phyloP scores from a whole-genome alignment of 1,284 basidiomycete species.

The Moniliella sp. region DNA sequence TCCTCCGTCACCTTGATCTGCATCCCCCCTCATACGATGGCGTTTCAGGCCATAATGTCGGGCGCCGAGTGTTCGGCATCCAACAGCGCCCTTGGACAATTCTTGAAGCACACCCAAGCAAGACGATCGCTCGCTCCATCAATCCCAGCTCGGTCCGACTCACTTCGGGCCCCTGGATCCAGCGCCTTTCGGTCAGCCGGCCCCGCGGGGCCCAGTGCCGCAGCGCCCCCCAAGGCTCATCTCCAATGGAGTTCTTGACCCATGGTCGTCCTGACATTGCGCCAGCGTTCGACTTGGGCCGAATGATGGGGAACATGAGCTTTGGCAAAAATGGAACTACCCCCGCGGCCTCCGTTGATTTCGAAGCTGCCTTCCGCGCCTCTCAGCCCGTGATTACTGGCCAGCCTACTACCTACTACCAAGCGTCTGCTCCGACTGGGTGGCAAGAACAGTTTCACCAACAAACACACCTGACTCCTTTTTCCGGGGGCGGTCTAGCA shows the following conservation, averaged over 20 bases:
- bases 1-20: too few species aligned
- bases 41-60: slow-evolving; percentile 47
- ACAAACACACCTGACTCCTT: too few species aligned
- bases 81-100: slow-evolving; percentile 70
- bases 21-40: too few species aligned
- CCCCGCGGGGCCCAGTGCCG: too few species aligned
- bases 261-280: too few species aligned
- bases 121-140: slow-evolving; percentile 62
- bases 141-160: too few species aligned
- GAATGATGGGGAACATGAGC: neutral
- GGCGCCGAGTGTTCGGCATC: slow-evolving; percentile 70
- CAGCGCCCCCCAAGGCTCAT: too few species aligned
- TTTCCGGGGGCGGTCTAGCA: slow-evolving; percentile 1
- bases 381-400: too few species aligned
- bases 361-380: neutral
- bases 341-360: neutral
- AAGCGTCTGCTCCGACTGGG: neutral
- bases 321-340: neutral
- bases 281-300: neutral
- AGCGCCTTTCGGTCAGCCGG: too few species aligned
- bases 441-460: slow-evolving; percentile 1
- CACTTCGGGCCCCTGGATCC: too few species aligned
- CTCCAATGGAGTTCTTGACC: too few species aligned
- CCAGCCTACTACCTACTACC: neutral
- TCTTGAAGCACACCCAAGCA: slow-evolving; percentile 80